Base-by-base conservation (phyloP, 805 yeast species). In the Peterozyma toletana region DNA sequence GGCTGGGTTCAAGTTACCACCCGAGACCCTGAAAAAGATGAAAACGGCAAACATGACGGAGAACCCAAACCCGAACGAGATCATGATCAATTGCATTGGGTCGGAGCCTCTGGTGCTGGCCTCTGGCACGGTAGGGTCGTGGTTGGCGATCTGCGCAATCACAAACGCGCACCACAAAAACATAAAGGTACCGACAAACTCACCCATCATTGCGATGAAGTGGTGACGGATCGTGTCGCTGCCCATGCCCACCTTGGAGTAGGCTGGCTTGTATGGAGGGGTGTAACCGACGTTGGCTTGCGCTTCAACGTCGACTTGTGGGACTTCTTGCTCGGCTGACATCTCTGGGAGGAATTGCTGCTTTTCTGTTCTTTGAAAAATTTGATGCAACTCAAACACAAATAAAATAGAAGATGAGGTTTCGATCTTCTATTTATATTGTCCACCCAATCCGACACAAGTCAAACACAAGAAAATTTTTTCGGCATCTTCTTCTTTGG, bases 1-100 rank as follows among this genome's bases (percentile, higher is more conserved):
- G 41, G 93, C 91, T 11, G 96, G 96, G 69, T 87, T 87, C 60
- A 87, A 75, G 68, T 85, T 86, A 69, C 93, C 96, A 57, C 96
- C 96, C 35, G 93, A 83, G 48, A 87, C 77, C 62, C 87, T 76
- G 68, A 72, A 81, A 55, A 83, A 78, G 54, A 78, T 64, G 55
- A 78, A 77, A 40, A 84, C 86, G 53, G 76, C 78, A 51, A 83
- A 80, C 79, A 83, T 76, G 44, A 87, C 88, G 53, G 88, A 82
- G 57, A 85, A 83, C 51, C 96, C 96, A 66, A 86, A 86, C 56
- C 95, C 96, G 40, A 83, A 73, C 11, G 95, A 68, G 57, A 87
- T 87, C 88, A 86, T 82, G 50, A 85, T 73, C 51, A 85, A 62
- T 62, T 80, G 82, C 41, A 75, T 71, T 33, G 91, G 88, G 49